Base-by-base conservation (phyloP, 768 basidiomycete species). In the Coprinopsis sp. region DNA sequence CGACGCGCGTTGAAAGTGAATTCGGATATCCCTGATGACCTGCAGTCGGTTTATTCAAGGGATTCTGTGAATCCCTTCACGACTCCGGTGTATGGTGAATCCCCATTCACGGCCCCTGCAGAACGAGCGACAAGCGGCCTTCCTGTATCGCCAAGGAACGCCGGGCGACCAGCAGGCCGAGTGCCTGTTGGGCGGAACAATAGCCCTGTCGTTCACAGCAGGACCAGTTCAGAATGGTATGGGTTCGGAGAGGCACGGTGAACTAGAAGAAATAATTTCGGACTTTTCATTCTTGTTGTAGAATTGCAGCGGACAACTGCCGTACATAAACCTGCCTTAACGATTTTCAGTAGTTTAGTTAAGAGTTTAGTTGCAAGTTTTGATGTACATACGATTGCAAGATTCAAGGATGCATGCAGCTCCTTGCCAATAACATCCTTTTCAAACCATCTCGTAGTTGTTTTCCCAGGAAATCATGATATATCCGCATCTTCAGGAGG, bases 1-100 rank as follows among this genome's bases (percentile, higher is more conserved):
- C 40, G 48, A 8, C 33, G 48, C 24, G 23, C 11, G 18, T 28
- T 49, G 18, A 44, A 44, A 33, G 48, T 49, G 11, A 49, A 49
- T 27, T 49, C 48, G 31, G 48, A 49, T 19, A 44, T 49, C 19
- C 48, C 48, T 6, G 48, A 43, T 25, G 48, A 18, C 63, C 66
- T 29, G 50, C 54, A 11, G 64, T 58, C 29, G 47, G 45, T 57
- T 3, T 55, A 61, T n/a, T 62, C 65, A 3, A 51, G 56, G 7
- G 60, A 56, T 29, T 64, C 64, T 3, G 48, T 61, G 12, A 60
- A 57, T 44, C 57, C 53, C 3, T 56, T 57, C 41, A 31, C 30
- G n/a, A 31, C 30, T 8, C n/a, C 30, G 30, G 10, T 28, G 40
- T 30, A 27, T 28, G 24, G 8, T 30, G 28, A n/a, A 43, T 18